A percentile compares a stretch with the other conserved stretches of the same genome.
These are phyloP conservation scores for Endothia cerciana DNA, from an alignment of 2,329 filamentous ascomycete genomes.

Conservation along the genomic window DNA sequence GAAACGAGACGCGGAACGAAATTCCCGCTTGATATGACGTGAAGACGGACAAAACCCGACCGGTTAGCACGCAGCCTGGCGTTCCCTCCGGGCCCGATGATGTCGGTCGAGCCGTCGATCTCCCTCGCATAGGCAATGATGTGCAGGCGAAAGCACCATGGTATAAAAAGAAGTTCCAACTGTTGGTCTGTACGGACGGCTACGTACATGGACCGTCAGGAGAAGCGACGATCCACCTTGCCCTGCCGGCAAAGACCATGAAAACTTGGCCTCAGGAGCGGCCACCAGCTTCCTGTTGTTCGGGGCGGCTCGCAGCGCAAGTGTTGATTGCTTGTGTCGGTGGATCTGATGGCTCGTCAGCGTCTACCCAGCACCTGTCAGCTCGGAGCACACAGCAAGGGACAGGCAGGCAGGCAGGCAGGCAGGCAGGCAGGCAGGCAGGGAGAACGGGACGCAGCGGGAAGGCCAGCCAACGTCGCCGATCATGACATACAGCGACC, in stretches of 20 bases:
- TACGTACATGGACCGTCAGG: not conserved
- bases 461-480: constrained; percentile 9
- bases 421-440: not conserved
- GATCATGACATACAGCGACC: constrained; percentile 26
- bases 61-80: not conserved
- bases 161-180: not conserved
- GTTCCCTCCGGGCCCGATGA: not conserved
- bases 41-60: not conserved
- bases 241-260: not conserved
- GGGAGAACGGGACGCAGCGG: not conserved
- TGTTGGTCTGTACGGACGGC: not conserved
- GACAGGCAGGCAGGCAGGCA: not conserved
- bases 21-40: not conserved
- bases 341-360: not conserved
- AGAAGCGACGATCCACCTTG: not conserved
- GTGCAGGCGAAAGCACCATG: not conserved
- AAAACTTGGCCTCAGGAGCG: not conserved
- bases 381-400: not conserved
- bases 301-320: not conserved
- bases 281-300: no score
- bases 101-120: not conserved
- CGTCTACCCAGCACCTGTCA: not conserved
- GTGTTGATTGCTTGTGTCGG: not conserved
- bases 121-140: not conserved
- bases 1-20: constrained; percentile 5